Evolutionary conservation across 768 basidiomycete species (phyloP).

Genomic region (Coprinopsis cinerea): DNA sequence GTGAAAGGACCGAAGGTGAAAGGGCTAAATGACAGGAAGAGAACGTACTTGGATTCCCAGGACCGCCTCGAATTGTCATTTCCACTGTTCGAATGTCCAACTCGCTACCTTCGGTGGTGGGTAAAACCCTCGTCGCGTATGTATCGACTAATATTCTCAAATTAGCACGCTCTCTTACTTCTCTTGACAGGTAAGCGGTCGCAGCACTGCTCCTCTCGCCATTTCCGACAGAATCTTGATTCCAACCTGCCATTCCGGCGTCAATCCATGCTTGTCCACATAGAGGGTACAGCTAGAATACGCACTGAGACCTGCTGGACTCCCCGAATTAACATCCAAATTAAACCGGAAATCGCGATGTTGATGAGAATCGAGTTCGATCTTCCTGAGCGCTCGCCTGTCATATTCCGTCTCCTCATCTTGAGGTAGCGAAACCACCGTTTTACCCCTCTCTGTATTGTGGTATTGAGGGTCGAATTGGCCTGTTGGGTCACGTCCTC

Average conservation of each 20-base stretch:
- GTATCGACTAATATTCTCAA: conserved; percentile 2
- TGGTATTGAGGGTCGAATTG: conserved; percentile 26
- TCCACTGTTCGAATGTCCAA: neutral
- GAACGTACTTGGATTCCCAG: too few relatives aligned
- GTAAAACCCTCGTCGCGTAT: conserved; percentile 6
- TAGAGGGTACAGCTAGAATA: neutral
- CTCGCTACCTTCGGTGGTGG: neutral
- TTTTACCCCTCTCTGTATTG: conserved; percentile 19
- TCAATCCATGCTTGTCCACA: too few relatives aligned
- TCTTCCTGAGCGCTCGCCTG: conserved; percentile 5
- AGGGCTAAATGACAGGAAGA: neutral
- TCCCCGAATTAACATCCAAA: neutral
- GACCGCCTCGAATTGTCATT: neutral
- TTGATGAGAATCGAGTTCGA: conserved; percentile 13
- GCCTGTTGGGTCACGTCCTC: conserved; percentile 23
- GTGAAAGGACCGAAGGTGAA: neutral
- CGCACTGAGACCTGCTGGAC: neutral
- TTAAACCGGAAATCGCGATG: conserved; percentile 3
- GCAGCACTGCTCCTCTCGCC: conserved; percentile 9
- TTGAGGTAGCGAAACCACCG: conserved; percentile 19
- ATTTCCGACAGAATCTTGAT: conserved; percentile 7
- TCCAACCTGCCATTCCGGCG: too few relatives aligned
- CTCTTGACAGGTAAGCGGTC: conserved; percentile 3
- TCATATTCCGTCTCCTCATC: conserved; percentile 9
- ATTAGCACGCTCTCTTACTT: conserved; percentile 7